A percentile compares a stretch with the other conserved stretches of the same genome.
Evolutionary conservation across 805 yeast genomes (phyloP).

Genomic region (Pichia rugopelliculosa): DNA sequence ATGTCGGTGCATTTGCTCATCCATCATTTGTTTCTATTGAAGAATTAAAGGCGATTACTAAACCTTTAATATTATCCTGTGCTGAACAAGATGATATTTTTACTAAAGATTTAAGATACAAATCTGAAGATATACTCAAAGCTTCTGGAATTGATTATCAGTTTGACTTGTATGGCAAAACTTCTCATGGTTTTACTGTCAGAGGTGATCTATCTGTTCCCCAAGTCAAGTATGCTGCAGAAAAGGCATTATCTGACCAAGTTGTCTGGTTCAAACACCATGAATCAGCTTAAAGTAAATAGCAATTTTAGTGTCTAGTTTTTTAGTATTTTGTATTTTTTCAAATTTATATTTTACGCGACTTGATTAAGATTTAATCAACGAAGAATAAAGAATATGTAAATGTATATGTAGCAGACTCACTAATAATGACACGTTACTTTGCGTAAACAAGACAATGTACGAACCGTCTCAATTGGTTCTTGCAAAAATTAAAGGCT

Average conservation of each 20-base stretch:
- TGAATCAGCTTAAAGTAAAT: slow-evolving; percentile 5
- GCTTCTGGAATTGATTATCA: slow-evolving; percentile 51
- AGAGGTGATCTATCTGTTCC: slow-evolving; percentile 64
- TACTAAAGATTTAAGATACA: slow-evolving; percentile 53
- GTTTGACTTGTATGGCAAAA: slow-evolving; percentile 55
- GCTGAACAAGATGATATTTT: slow-evolving; percentile 66
- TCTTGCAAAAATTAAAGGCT: slow-evolving; percentile 78
- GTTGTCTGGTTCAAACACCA: slow-evolving; percentile 24
- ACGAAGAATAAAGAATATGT: not conserved
- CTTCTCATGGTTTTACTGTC: slow-evolving; percentile 69
- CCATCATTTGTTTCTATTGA: slow-evolving; percentile 67
- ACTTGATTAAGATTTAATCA: not conserved
- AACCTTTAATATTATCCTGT: slow-evolving; percentile 64
- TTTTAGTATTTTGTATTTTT: too few species aligned
- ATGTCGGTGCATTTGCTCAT: slow-evolving; percentile 73
- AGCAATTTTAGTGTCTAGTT: not conserved
- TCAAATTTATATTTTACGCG: too few species aligned
- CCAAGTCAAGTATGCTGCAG: slow-evolving; percentile 53
- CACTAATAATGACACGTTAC: not conserved
- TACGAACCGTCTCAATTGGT: slow-evolving; percentile 34
- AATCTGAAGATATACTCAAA: slow-evolving; percentile 44
- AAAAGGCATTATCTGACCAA: slow-evolving; percentile 52
- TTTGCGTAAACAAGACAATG: not conserved
- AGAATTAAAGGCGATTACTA: slow-evolving; percentile 50
- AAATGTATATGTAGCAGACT: too few species aligned